Evolutionary conservation across 2,329 filamentous ascomycete species (phyloP), one percentile per base, ranked within the genome.

Genomic region (Ceratocystis diversiconidia): DNA sequence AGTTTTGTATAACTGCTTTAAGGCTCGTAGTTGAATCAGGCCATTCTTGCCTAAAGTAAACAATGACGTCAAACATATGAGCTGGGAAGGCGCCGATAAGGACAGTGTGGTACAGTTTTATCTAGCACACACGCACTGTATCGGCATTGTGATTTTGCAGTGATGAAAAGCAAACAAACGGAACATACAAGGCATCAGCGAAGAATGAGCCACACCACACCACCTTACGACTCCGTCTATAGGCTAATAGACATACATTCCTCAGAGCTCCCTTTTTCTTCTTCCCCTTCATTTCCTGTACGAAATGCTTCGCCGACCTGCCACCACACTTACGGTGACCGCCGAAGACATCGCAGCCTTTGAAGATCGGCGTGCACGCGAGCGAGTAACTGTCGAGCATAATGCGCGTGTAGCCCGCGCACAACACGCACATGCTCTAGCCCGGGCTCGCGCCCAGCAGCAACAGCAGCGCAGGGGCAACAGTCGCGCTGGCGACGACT

Each of bases 341-440:
- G 78, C 83, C 61, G 85, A 88, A 72, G 87, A 90, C 73, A 79
- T 90, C 48, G 84, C 85, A 48, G 78, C 81, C 64, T 89, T 88
- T 75, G 86, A 90, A 72, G 85, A 86, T 73, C 79, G 80, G 32
- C 81, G 84, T 68, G 77, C 76, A 28, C 74, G 74, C 64, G 74
- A 78, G 68, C 76, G 75, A 41, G 72, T 73, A 17, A 72, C 71
- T 25, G 72, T 72, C 8, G 72, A 73, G 19, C 74, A 63, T 62
- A 62, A 66, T 22, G 64, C 65, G 7, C 65, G 63, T 12, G 28
- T 68, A 17, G 66, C 60, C 1, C 60, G 62, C 25, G 63, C 63
- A 3, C 63, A 65, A 1, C 60, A 63, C 28, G 63, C 63, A 2
- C 63, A 65, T 8, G 61, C 62, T 1, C 41, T 59, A 50, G 65